These are phyloP conservation scores for Fusarium nurragi DNA, from an alignment of 2,329 filamentous ascomycete genomes.

Conservation along the genomic window DNA sequence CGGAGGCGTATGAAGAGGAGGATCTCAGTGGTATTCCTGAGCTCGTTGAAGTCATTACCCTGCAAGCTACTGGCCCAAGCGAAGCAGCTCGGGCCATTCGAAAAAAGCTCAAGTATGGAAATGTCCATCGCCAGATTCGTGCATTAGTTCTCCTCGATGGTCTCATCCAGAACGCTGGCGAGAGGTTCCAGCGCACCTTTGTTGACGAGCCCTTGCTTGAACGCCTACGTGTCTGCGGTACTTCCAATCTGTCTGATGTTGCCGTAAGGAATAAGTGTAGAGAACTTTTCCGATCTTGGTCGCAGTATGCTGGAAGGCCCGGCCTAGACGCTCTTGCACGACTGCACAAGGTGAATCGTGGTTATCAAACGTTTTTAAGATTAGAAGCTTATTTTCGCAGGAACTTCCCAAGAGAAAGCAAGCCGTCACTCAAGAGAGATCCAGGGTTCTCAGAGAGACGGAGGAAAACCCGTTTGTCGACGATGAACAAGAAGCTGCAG, in stretches of 20 bases:
- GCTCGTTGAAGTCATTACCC: conserved; percentile 90
- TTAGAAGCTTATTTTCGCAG: conserved; percentile 47
- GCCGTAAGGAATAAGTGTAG: conserved; percentile 91
- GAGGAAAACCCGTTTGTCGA: conserved; percentile 76
- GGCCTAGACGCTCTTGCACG: conserved; percentile 83
- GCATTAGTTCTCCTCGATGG: conserved; percentile 90
- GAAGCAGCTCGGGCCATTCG: conserved; percentile 92
- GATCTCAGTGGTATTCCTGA: conserved; percentile 92
- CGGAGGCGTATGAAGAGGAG: conserved; percentile 89
- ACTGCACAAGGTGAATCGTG: conserved; percentile 70
- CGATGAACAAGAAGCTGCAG: conserved; percentile 66
- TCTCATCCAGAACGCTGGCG: conserved; percentile 91
- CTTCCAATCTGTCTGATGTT: conserved; percentile 83
- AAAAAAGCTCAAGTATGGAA: conserved; percentile 99
- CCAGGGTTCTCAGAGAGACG: conserved; percentile 84
- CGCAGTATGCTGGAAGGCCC: conserved; percentile 81
- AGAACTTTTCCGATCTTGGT: conserved; percentile 87
- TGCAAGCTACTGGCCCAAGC: conserved; percentile 85
- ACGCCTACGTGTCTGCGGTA: conserved; percentile 86
- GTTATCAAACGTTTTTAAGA: background rate
- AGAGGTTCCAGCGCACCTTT: conserved; percentile 86
- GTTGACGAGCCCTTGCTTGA: conserved; percentile 92
- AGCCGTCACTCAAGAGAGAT: conserved; percentile 78
- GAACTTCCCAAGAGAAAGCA: conserved; percentile 75
- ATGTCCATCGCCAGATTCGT: conserved; percentile 88